phyloP scores from a whole-genome alignment of 2,329 filamentous ascomycete genomes.

The Botrytis galanthina region DNA sequence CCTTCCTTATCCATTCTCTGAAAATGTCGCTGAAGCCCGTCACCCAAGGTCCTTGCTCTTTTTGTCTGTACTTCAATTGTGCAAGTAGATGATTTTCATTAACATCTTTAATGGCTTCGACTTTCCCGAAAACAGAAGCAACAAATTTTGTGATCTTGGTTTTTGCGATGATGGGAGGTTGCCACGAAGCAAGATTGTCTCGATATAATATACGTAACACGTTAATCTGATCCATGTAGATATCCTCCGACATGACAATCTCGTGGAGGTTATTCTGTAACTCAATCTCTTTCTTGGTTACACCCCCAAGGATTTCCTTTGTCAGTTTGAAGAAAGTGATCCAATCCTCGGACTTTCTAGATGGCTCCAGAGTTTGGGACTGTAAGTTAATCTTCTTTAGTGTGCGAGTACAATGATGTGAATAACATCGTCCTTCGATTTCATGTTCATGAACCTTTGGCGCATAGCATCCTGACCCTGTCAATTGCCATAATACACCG shows the following conservation, averaged over 20 bases:
- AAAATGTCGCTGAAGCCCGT: conserved; percentile 95
- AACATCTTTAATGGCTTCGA: conserved; percentile 82
- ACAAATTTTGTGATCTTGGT: conserved; percentile 79
- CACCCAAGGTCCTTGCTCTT: conserved; percentile 95
- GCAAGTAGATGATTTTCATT: conserved; percentile 92
- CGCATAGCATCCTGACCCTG: conserved; percentile 87
- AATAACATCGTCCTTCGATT: conserved; percentile 79
- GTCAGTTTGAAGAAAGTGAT: conserved; percentile 81
- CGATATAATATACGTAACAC: conserved; percentile 83
- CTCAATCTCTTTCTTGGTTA: conserved; percentile 82
- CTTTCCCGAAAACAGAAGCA: conserved; percentile 82
- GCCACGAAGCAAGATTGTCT: conserved; percentile 69
- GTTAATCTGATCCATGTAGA: conserved; percentile 84
- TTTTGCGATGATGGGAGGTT: conserved; percentile 78
- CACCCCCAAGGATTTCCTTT: conserved; percentile 69
- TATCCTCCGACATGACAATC: conserved; percentile 89
- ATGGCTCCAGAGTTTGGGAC: conserved; percentile 65
- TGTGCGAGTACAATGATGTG: conserved; percentile 88
- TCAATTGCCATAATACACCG: conserved; percentile 91
- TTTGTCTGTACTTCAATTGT: conserved; percentile 93
- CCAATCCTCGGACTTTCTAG: conserved; percentile 75
- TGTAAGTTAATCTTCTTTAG: conserved; percentile 91
- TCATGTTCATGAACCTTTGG: conserved; percentile 68
- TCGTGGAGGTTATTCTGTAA: conserved; percentile 94
- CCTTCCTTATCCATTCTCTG: conserved; percentile 96